Evolutionary conservation across 1,284 basidiomycete genomes (phyloP), one percentile per base, ranked within the genome.

Genomic region (Volvariella volvacea): DNA sequence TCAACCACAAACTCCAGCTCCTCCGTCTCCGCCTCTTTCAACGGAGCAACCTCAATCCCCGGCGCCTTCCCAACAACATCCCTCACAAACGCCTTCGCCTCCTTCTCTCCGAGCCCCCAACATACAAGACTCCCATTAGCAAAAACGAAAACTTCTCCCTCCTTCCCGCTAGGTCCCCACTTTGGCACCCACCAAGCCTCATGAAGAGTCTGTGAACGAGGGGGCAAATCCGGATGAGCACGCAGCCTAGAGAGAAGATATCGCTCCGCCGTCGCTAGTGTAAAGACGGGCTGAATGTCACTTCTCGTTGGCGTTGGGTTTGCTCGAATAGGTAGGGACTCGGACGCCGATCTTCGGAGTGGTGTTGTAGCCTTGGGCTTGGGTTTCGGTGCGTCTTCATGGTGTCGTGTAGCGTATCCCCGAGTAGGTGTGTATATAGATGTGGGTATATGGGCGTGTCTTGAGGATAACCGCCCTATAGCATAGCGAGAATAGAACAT

Each of bases 1-100:
- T 94, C 91, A 19, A 86, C 83, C 6, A 92, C 88, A 64, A 92
- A 94, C 58, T 94, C 91, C 30, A 93, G 73, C 54, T 92, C 89
- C 57, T 94, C 91, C 16, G 87, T 87, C 68, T 94, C 90, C 21
- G 79, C 70, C 44, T 88, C 87, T 32, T 62, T 71, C 42, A 92
- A 65, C 1, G 74, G 70, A 1, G 71, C 76, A 1, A 88, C 63
- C 61, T 90, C 80, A 14, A 80, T 71, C 1, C 72, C 69, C 0
- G 71, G 63, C 3, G 73, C 67, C 25, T 64, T 68, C 33, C 70
- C 61, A 39, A 92, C 71, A 8, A 91, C 72, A 38, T 88, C 71
- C 16, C 64, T 62, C 22, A 80, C 74, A 58, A 93, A 93, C 43
- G 65, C 68, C 44, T 66, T 67, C 0, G 86, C 89, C 40, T 88